A percentile compares a stretch with the other conserved stretches of the same genome.
Conservation (phyloP, 1,284 basidiomycete genomes). For the Pholiota adiposa region DNA sequence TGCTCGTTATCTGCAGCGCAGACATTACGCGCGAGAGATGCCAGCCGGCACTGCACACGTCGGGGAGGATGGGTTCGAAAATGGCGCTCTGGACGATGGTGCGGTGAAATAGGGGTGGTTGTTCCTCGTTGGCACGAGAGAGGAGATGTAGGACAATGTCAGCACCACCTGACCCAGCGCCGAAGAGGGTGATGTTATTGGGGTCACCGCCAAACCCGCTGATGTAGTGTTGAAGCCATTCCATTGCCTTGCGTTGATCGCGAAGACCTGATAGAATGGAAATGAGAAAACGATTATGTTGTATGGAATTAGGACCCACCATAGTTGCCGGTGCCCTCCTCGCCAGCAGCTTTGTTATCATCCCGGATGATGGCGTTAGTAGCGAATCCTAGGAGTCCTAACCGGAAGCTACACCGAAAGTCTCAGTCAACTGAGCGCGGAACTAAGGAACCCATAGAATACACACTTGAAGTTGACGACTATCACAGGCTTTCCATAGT, state of each 20-base stretch:
- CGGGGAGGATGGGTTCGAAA: slow-evolving; percentile 62
- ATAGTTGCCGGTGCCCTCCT: slow-evolving; percentile 77
- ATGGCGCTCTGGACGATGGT: slow-evolving; percentile 70
- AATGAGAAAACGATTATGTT: not conserved
- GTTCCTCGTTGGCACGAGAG: slow-evolving; percentile 54
- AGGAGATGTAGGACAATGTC: slow-evolving; percentile 75
- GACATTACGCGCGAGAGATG: slow-evolving; percentile 65
- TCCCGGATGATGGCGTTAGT: slow-evolving; percentile 64
- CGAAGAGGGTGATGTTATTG: slow-evolving; percentile 71
- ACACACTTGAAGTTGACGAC: slow-evolving; percentile 78
- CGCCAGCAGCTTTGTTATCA: slow-evolving; percentile 64
- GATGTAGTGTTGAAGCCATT: slow-evolving; percentile 73
- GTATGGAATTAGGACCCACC: slow-evolving; percentile 44
- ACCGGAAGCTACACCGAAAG: slow-evolving; percentile 58
- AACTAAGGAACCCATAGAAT: slow-evolving; percentile 13
- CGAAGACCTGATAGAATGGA: slow-evolving; percentile 55
- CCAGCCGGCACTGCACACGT: slow-evolving; percentile 63
- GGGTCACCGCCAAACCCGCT: slow-evolving; percentile 75
- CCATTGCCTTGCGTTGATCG: slow-evolving; percentile 71
- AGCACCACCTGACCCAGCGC: slow-evolving; percentile 69
- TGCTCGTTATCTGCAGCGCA: slow-evolving; percentile 50
- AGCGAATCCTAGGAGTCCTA: slow-evolving; percentile 75
- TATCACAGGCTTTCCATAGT: slow-evolving; percentile 64
- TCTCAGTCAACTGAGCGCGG: slow-evolving; percentile 12
- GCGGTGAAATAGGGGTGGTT: slow-evolving; percentile 61